Base-by-base conservation (phyloP, 2,329 filamentous ascomycete species). In the Fusarium anguioides region DNA sequence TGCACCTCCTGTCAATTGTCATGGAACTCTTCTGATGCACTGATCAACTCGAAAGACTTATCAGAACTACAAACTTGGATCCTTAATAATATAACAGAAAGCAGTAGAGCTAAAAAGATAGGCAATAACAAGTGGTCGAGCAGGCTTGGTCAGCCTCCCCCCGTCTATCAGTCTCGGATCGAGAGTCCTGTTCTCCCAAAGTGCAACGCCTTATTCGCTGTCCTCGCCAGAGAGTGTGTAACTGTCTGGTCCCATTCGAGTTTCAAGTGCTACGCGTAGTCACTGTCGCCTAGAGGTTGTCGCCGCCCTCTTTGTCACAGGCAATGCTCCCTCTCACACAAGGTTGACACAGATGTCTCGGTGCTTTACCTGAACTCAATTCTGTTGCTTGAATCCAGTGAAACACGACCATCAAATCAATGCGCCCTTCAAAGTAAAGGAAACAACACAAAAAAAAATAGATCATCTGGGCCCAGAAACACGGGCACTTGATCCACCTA, bases 81-180 rank as follows among this genome's bases (percentile, higher is more conserved):
- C 56, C n/a, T n/a, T n/a, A 29, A 4, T 29, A 29, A 29, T 12
- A 29, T 10, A 29, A 12, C 14, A 29, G 27, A 27, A 27, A 12
- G 14, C 27, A 29, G 46, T 50, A 51, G 40, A 67, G 41, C 33
- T 47, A 26, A 33, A 23, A n/a, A 15, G 23, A 42, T 23, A 40
- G 37, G 37, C 11, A 23, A 15, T 37, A 42, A 40, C 17, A 49
- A 42, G 56, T 54, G 37, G 41, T 49, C 42, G 50, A 49, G 36
- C 12, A 40, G 23, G 29, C 46, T 60, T 60, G 57, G 62, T 48
- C 62, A 67, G 57, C 46, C 18, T 62, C 39, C 37, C n/a, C 33
- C 42, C 20, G 36, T 36, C 48, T 64, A 12, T 23, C 60, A 33
- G 35, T 31, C 37, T 64, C 36, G 27, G 31, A 35, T 49, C 39